Evolutionary conservation across 2,329 filamentous ascomycete genomes (phyloP).

Genomic region (Fusarium tjaetaba): DNA sequence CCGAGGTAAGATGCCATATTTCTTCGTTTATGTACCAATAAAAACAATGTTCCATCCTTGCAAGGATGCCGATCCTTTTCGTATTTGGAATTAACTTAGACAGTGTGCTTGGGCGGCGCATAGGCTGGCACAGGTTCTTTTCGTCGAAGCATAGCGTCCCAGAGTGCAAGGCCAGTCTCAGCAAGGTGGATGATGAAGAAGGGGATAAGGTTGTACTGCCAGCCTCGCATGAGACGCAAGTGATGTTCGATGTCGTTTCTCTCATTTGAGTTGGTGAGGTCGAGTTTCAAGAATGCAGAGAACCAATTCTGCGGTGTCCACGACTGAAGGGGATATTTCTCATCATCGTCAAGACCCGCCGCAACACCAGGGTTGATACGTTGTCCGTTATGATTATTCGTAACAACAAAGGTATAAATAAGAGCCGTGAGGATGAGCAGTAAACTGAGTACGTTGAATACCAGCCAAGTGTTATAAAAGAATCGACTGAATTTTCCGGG

Average conservation of each 20-base stretch:
- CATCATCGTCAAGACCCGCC: constrained; percentile 2
- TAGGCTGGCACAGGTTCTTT: background rate
- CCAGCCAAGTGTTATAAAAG: constrained; percentile 39
- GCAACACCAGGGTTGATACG: constrained; percentile 28
- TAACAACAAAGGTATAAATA: constrained; percentile 44
- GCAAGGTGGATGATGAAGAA: constrained; percentile 43
- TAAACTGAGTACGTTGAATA: constrained; percentile 35
- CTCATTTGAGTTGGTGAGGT: constrained; percentile 23
- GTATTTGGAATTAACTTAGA: background rate
- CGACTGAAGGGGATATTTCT: constrained; percentile 35
- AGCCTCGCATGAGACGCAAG: constrained; percentile 42
- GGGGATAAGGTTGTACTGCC: constrained; percentile 46
- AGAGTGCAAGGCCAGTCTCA: constrained; percentile 39
- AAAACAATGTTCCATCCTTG: background rate
- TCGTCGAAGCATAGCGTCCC: constrained; percentile 32
- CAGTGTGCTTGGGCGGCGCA: background rate
- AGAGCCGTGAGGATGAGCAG: constrained; percentile 38
- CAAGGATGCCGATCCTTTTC: background rate
- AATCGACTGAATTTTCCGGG: constrained; percentile 20
- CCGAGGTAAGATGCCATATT: background rate
- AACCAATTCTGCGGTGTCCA: constrained; percentile 47
- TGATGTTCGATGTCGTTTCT: constrained; percentile 36
- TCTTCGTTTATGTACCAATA: background rate
- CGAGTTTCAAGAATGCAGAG: constrained; percentile 37
- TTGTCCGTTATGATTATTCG: constrained; percentile 40